A percentile compares a stretch with the other conserved stretches of the same genome.
These are phyloP conservation scores for Penicillium sp. DNA, from an alignment of 2,329 filamentous ascomycete species.

Conservation along the genomic window DNA sequence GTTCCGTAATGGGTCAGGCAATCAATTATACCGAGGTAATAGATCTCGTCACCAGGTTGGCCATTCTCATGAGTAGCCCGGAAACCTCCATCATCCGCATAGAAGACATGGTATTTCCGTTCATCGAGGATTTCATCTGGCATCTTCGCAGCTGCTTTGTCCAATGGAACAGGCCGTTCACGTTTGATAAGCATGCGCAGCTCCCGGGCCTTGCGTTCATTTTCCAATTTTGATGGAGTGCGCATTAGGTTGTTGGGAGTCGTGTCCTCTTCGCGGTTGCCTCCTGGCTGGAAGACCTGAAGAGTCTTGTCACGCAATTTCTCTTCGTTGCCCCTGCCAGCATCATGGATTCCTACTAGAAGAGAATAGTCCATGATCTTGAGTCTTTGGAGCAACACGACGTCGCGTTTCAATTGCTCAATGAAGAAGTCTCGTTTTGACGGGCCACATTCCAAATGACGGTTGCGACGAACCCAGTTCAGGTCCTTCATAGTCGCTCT, in stretches of 20 bases:
- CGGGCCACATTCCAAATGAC: constrained; percentile 83
- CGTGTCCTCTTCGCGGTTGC: constrained; percentile 64
- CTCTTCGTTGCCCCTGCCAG: constrained; percentile 88
- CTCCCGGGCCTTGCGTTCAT: constrained; percentile 83
- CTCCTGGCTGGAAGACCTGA: constrained; percentile 89
- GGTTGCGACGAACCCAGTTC: constrained; percentile 87
- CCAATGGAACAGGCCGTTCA: constrained; percentile 91
- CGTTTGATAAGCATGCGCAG: constrained; percentile 87
- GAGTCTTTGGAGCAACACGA: constrained; percentile 78
- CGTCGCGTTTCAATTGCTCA: constrained; percentile 83
- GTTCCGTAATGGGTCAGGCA: constrained; percentile 95
- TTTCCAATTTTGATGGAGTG: constrained; percentile 92
- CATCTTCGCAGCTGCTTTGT: constrained; percentile 78
- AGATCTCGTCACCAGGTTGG: constrained; percentile 81
- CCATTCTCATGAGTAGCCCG: constrained; percentile 90
- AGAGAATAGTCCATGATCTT: constrained; percentile 99
- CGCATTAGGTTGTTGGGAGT: constrained; percentile 70
- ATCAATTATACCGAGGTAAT: constrained; percentile 97
- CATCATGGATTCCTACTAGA: constrained; percentile 88
- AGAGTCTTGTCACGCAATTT: constrained; percentile 87
- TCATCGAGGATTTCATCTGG: constrained; percentile 81
- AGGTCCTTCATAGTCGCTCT: constrained; percentile 92
- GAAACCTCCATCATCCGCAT: constrained; percentile 90
- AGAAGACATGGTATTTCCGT: constrained; percentile 78
- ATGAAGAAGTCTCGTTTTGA: constrained; percentile 86